Base-by-base conservation (phyloP, 2,329 filamentous ascomycete genomes). In the Pseudogymnoascus sp. region DNA sequence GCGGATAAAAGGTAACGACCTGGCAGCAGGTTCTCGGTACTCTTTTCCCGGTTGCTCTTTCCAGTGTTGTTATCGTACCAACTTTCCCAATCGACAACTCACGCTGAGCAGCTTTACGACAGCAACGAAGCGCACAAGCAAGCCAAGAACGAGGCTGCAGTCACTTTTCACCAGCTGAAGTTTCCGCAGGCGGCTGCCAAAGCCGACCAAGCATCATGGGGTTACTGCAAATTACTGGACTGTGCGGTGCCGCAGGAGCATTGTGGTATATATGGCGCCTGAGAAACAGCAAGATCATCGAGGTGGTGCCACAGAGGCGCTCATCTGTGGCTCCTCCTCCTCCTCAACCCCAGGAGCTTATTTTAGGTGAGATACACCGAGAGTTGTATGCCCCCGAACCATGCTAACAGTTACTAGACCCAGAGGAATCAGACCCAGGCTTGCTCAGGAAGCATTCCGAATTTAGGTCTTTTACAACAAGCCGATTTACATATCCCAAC, bases 371-470 rank as follows among this genome's bases (percentile, higher is more conserved):
- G 51, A 14, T 34, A 19, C 51, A 8, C 14, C 14, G 51, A 21
- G 10, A 8, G 10, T 34, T 36, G 28, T 57, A 21, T 16, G 28
- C 7, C 16, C 16, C 10, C 28, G 28, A 57, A 21, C 16, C 16
- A 36, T 21, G 16, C 51, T 57, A 11, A 57, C 28, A 36, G 28
- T 21, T 34, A 19, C 51, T 11, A 74, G 73, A 73, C 62, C 64
- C 69, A 43, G 68, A 72, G 66, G 57, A 61, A 7, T 64, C 67
- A 13, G 92, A 97, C 71, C 92, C 93, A 31, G 82, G 86, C n/a
- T 81, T 97, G 11, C 81, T 98, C 66, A 88, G 83, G 74, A 89
- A 92, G 70, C 83, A 93, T 75, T 92, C 90, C 13, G 81, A 83
- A 41, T 81, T 89, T 69, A 83, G 83, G 71, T 82, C 86, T 4